phyloP scores from a whole-genome alignment of 192 early-diverging fungal genomes.

The Endogone sp. region DNA sequence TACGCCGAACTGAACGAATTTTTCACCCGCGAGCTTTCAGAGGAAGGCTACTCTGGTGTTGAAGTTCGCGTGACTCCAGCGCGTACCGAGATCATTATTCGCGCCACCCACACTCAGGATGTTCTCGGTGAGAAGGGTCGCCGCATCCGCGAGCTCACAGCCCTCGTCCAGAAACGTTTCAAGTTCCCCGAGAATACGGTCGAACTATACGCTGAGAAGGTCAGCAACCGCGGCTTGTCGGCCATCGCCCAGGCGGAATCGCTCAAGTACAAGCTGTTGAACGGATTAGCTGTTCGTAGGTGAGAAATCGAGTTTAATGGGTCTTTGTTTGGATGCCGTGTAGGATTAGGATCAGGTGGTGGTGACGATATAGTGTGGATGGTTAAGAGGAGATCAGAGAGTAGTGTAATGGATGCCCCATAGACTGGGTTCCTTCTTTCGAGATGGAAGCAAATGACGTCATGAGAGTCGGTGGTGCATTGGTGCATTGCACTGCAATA shows the following conservation, averaged over 20 bases:
- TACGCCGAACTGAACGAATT: slow-evolving; percentile 99
- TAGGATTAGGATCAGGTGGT: too few relatives aligned
- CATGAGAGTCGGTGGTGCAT: too few relatives aligned
- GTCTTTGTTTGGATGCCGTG: too few relatives aligned
- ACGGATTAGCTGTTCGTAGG: slow-evolving; percentile 93
- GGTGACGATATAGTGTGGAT: too few relatives aligned
- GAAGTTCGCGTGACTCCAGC: slow-evolving; percentile 99
- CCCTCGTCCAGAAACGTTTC: slow-evolving; percentile 99
- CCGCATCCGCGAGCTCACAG: slow-evolving; percentile 97
- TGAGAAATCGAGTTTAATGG: too few relatives aligned
- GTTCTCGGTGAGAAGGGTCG: slow-evolving; percentile 98
- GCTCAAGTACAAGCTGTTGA: slow-evolving; percentile 96
- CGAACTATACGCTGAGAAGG: slow-evolving; percentile 98
- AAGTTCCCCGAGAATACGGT: slow-evolving; percentile 98
- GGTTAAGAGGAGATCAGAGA: too few relatives aligned
- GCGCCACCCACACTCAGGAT: slow-evolving; percentile 97
- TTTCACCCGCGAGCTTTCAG: slow-evolving; percentile 94
- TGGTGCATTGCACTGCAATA: too few relatives aligned
- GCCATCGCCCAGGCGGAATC: slow-evolving; percentile 99
- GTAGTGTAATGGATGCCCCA: too few relatives aligned
- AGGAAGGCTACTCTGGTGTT: slow-evolving; percentile 98
- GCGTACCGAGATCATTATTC: slow-evolving; percentile 99
- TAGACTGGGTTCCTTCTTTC: too few relatives aligned
- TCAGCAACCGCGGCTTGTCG: slow-evolving; percentile 94
- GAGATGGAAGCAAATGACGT: too few relatives aligned